Evolutionary conservation across 495 filamentous ascomycete species (phyloP), one percentile per base, ranked within the genome.

Genomic region (Aspergillus cavernicola): DNA sequence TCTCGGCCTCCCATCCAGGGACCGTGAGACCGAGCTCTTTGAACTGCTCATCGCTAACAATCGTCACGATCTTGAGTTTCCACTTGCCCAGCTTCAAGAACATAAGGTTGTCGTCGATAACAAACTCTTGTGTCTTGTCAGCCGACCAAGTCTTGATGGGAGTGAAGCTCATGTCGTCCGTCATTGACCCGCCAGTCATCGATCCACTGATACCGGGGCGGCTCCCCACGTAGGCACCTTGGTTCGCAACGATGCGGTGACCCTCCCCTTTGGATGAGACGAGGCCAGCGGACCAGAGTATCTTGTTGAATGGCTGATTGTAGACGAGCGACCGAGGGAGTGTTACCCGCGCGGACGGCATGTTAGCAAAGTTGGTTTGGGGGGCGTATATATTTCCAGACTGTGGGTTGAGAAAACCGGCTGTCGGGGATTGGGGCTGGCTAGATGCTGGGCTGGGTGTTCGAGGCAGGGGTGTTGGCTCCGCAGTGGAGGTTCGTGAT

Each of bases 71-170:
- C 44, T 84, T 82, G 29, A 93, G 69, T 62, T 90, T 91, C 77
- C 87, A 86, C 68, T 95, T 95, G 28, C 89, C 90, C 26, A 80
- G 67, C 58, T 89, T 80, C 18, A 95, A 67, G 52, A 95, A 79
- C 37, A 95, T 63, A 5, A 85, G 55, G 33, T 81, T 70, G 29
- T 69, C 83, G 33, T 84, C 81, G 15, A 88, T 74, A 18, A 93
- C 63, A 58, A 80, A 89, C 23, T 82, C 76, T 31, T 69, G 31
- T 0, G 82, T 85, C 16, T 85, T 81, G 20, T 76, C 60, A 0
- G 76, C 67, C 32, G 72, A 66, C 82, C 82, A 88, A 33, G 70
- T 64, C 48, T 79, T 80, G 42, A 85, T 72, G 18, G 81, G 77
- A 3, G 78, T 83, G 65, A 85, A 92, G 6, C 72, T 63, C n/a